phyloP scores from a whole-genome alignment of 169 alveolate species.

The Toxoplasma gondii region DNA sequence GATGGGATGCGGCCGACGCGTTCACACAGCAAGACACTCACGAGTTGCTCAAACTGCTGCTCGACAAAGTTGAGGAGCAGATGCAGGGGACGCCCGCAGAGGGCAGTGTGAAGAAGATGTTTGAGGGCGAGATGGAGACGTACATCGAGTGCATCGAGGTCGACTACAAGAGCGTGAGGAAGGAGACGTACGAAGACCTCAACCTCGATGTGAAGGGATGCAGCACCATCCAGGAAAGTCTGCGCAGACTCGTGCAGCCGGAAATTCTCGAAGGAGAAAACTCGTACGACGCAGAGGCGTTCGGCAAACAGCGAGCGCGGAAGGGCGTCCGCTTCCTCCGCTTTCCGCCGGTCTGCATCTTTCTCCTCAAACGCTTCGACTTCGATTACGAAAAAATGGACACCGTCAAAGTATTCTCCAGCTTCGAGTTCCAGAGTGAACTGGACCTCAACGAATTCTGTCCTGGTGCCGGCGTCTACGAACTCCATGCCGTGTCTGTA shows the following conservation, averaged over 20 bases:
- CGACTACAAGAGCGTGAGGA: constrained; percentile 89
- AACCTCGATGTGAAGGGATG: constrained; percentile 95
- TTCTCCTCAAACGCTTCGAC: constrained; percentile 92
- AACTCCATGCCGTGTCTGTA: constrained; percentile 93
- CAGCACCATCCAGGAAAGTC: constrained; percentile 89
- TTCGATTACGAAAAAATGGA: constrained; percentile 86
- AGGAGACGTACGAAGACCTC: constrained; percentile 81
- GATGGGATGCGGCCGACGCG: constrained; percentile 96
- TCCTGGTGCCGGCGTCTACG: constrained; percentile 82
- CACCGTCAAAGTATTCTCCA: constrained; percentile 64
- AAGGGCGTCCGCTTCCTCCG: constrained; percentile 90
- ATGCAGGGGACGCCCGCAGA: constrained; percentile 93
- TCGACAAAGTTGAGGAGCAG: constrained; percentile 96
- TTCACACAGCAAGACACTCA: constrained; percentile 97
- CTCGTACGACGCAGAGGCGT: constrained; percentile 94
- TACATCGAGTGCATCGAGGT: constrained; percentile 94
- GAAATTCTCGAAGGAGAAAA: constrained; percentile 95
- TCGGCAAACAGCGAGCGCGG: constrained; percentile 85
- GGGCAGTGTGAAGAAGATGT: constrained; percentile 92
- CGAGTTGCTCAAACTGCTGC: constrained; percentile 92
- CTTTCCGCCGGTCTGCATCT: constrained; percentile 93
- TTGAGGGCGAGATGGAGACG: constrained; percentile 96
- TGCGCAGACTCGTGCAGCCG: constrained; percentile 90
- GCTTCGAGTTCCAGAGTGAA: constrained; percentile 91
- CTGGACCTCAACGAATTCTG: constrained; percentile 83